A percentile compares a stretch with the other conserved stretches of the same genome.
Conservation (phyloP, 1,284 basidiomycete genomes). For the Cryptococcus sp. region DNA sequence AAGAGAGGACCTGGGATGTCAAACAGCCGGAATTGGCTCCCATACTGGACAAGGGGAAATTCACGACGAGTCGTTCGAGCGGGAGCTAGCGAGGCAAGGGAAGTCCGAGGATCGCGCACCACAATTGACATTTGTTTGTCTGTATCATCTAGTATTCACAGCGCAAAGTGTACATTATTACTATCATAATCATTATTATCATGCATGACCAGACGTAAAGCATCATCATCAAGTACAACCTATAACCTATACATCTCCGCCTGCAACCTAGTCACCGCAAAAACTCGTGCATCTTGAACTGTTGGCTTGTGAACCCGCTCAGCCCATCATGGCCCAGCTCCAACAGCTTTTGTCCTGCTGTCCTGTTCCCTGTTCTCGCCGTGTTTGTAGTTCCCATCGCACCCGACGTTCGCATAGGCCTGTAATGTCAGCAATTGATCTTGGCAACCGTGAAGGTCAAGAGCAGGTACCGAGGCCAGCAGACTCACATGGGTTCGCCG, state of each 20-base stretch:
- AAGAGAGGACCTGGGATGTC: constrained; percentile 7
- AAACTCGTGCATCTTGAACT: constrained; percentile 70
- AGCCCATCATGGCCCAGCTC: constrained; percentile 42
- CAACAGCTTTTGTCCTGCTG: constrained; percentile 26
- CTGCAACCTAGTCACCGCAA: constrained; percentile 53
- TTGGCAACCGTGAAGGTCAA: background rate
- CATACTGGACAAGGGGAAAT: constrained; percentile 1
- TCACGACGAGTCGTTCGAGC: constrained; percentile 5
- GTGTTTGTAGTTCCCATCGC: no score
- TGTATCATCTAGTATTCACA: background rate
- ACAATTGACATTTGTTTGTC: background rate
- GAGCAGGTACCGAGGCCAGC: constrained; percentile 13
- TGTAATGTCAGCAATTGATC: background rate
- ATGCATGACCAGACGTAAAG: background rate
- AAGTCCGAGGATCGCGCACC: background rate
- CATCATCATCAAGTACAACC: no score
- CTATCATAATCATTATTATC: background rate
- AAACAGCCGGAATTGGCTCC: background rate
- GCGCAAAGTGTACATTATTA: background rate
- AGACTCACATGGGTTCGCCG: constrained; percentile 75
- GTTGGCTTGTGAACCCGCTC: constrained; percentile 53
- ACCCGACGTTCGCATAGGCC: background rate
- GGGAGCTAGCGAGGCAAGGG: constrained; percentile 2
- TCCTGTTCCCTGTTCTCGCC: background rate
- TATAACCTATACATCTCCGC: no score